Conservation (phyloP, 163 green algal genomes). For the Scenedesmus sp. region DNA sequence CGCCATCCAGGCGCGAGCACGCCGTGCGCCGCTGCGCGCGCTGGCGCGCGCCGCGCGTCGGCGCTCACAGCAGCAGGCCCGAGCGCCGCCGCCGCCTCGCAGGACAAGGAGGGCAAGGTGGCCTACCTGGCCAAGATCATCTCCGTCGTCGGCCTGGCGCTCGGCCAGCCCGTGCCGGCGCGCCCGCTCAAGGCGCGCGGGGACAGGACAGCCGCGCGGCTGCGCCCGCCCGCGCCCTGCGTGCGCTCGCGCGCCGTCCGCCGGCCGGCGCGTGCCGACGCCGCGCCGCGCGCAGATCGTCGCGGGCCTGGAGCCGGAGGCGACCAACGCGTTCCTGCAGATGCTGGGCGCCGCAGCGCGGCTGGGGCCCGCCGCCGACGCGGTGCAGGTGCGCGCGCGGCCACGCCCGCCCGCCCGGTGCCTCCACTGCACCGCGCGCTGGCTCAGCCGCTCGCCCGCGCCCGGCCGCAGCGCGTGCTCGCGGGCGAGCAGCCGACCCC, state of each 20-base stretch:
- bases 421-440: too few species aligned
- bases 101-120: conserved; percentile 85
- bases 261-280: too few species aligned
- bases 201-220: too few species aligned
- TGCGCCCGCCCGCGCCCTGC: too few species aligned
- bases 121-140: conserved; percentile 82
- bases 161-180: conserved; percentile 64
- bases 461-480: too few species aligned
- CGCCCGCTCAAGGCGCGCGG: conserved; percentile 70
- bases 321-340: conserved; percentile 87
- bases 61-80: too few species aligned
- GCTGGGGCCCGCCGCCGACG: conserved; percentile 47
- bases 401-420: too few species aligned
- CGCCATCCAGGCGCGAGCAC: conserved; percentile 52
- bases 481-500: too few species aligned
- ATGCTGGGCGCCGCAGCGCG: conserved; percentile 67
- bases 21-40: background rate
- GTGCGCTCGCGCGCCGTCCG: too few species aligned
- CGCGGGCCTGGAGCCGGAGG: conserved; percentile 82
- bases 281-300: conserved; percentile 75
- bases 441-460: too few species aligned
- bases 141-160: conserved; percentile 57
- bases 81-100: background rate
- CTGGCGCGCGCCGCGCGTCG: too few species aligned
- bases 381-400: conserved; percentile 56